Evolutionary conservation across 2,329 filamentous ascomycete genomes (phyloP).

Genomic region (Blastomyces emzantsi): DNA sequence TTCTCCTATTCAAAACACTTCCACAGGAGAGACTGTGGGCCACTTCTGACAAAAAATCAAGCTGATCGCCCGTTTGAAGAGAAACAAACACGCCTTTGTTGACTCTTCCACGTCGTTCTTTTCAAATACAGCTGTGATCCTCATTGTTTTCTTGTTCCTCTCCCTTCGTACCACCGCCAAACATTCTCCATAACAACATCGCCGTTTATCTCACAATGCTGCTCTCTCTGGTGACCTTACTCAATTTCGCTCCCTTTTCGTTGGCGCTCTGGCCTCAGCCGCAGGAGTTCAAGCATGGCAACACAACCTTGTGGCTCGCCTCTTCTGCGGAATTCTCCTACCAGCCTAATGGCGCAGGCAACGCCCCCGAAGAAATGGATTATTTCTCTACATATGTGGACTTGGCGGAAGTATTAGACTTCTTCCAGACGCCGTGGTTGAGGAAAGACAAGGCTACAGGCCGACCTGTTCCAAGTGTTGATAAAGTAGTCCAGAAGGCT

Average conservation of each 20-base stretch:
- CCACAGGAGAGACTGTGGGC: background rate
- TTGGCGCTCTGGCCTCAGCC: slow-evolving; percentile 16
- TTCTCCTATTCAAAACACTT: background rate
- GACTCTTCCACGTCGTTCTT: background rate
- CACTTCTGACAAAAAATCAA: background rate
- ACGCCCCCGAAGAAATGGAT: background rate
- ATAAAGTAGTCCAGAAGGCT: slow-evolving; percentile 16
- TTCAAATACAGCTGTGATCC: background rate
- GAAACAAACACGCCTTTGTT: background rate
- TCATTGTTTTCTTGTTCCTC: background rate
- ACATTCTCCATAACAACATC: background rate
- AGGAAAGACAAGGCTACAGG: background rate
- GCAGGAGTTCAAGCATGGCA: slow-evolving; percentile 13
- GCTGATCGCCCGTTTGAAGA: background rate
- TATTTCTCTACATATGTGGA: slow-evolving; percentile 7
- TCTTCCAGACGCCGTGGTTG: slow-evolving; percentile 5
- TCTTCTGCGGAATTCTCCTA: slow-evolving; percentile 13
- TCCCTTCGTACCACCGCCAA: background rate
- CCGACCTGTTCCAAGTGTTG: slow-evolving; percentile 13
- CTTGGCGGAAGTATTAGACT: background rate
- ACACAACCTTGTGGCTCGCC: slow-evolving; percentile 14
- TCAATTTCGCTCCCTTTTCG: slow-evolving; percentile 2
- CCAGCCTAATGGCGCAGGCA: background rate
- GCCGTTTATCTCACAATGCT: slow-evolving; percentile 3
- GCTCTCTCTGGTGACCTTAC: background rate